These are phyloP conservation scores for Phytophthora sansomeana DNA, from an alignment of 352 stramenopile genomes.

Conservation along the genomic window DNA sequence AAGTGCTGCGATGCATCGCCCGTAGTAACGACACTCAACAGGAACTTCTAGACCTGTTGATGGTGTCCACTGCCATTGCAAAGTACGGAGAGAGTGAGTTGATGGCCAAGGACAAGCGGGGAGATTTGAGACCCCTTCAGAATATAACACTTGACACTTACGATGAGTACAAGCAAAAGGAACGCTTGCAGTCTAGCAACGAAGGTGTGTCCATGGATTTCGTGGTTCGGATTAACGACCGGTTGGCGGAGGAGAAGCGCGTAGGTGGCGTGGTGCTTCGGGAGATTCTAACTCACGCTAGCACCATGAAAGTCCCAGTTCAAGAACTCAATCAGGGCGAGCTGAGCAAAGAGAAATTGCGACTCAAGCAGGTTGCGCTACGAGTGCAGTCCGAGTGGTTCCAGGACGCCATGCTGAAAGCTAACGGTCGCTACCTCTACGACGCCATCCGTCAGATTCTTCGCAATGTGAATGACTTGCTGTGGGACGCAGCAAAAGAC, in stretches of 20 bases:
- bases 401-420: constrained; percentile 46
- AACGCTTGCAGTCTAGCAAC: constrained; percentile 11
- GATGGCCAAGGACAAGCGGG: constrained; percentile 40
- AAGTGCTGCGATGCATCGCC: constrained; percentile 33
- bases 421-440: constrained; percentile 45
- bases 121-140: constrained; percentile 37
- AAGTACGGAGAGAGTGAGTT: constrained; percentile 49
- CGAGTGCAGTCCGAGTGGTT: constrained; percentile 48
- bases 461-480: constrained; percentile 19
- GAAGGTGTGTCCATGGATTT: constrained; percentile 43
- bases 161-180: constrained; percentile 31
- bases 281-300: constrained; percentile 39
- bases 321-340: constrained; percentile 21
- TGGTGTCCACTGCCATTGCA: constrained; percentile 46
- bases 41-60: constrained; percentile 44
- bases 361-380: constrained; percentile 38
- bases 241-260: constrained; percentile 36
- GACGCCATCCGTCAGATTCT: constrained; percentile 37
- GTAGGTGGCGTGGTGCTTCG: constrained; percentile 41
- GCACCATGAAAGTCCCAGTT: constrained; percentile 26
- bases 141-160: constrained; percentile 46
- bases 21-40: constrained; percentile 24
- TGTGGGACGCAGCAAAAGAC: constrained; percentile 39
- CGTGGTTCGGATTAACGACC: constrained; percentile 47
- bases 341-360: constrained; percentile 26